Evolutionary conservation across 2,329 filamentous ascomycete species (phyloP).

Genomic region (Diaporthe sp.): DNA sequence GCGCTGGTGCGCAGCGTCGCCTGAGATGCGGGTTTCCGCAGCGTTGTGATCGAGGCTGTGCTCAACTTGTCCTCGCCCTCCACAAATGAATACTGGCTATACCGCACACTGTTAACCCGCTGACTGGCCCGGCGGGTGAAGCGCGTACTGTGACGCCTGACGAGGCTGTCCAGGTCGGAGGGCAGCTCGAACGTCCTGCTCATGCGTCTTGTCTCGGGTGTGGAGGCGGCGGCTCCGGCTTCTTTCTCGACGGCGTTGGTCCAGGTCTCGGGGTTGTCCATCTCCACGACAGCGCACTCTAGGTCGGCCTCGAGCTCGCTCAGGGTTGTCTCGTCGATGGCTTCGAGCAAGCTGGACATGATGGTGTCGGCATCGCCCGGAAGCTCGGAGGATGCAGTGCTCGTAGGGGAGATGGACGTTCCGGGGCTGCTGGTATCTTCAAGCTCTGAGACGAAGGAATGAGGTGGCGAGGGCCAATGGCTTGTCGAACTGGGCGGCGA

Average conservation of each 20-base stretch:
- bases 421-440: constrained; percentile 18
- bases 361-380: constrained; percentile 17
- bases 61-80: not conserved
- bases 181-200: constrained; percentile 24
- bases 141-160: constrained; percentile 27
- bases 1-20: not conserved
- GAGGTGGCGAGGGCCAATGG: constrained; percentile 10
- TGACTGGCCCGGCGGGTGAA: constrained; percentile 21
- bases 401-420: not conserved
- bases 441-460: constrained; percentile 13
- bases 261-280: constrained; percentile 2
- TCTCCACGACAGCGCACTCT: constrained; percentile 23
- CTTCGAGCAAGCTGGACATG: constrained; percentile 20
- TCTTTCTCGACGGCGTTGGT: not conserved
- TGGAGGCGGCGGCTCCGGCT: not conserved
- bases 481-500: not conserved
- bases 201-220: not conserved
- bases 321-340: constrained; percentile 18
- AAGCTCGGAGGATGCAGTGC: not conserved
- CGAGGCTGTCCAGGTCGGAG: constrained; percentile 26
- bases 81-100: constrained; percentile 8
- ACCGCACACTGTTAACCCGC: not conserved
- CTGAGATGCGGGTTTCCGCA: not conserved
- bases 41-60: not conserved
- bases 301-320: constrained; percentile 28